These are phyloP conservation scores for Sporothrix inflata DNA, from an alignment of 2,329 filamentous ascomycete species.

Conservation along the genomic window DNA sequence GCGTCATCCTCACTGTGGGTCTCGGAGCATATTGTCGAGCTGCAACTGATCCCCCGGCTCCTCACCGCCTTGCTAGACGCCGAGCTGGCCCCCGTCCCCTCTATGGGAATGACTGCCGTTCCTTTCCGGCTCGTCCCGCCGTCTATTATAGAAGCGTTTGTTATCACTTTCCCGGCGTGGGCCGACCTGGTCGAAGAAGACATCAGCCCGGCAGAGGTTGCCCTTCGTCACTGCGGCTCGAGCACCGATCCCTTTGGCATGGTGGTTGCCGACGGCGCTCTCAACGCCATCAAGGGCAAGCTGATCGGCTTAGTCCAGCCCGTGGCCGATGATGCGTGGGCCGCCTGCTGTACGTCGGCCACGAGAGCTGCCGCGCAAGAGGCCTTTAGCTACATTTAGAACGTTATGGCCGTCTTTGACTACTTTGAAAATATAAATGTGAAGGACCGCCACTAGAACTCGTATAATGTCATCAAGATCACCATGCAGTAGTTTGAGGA, in stretches of 20 bases:
- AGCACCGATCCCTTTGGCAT: neutral
- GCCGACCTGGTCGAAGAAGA: neutral
- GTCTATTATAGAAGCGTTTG: neutral
- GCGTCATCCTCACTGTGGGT: neutral
- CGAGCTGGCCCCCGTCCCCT: neutral
- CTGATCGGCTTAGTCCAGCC: neutral
- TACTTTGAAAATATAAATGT: neutral
- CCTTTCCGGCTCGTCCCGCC: neutral
- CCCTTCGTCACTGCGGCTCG: neutral
- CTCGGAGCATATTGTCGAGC: neutral
- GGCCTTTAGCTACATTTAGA: neutral
- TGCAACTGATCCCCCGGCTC: neutral
- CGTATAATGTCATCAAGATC: neutral
- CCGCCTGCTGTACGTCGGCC: neutral
- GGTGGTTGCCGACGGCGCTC: neutral
- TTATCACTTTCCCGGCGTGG: neutral
- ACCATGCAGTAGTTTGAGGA: neutral
- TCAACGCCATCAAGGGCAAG: neutral
- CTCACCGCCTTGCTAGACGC: neutral
- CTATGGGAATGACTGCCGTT: neutral
- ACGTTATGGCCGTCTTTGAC: neutral
- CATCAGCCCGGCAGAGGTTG: neutral
- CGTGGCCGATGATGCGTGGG: neutral
- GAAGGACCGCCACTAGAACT: neutral
- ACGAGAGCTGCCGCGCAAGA: neutral